Conservation (phyloP, 768 basidiomycete species). For the Clavaria fumosa region DNA sequence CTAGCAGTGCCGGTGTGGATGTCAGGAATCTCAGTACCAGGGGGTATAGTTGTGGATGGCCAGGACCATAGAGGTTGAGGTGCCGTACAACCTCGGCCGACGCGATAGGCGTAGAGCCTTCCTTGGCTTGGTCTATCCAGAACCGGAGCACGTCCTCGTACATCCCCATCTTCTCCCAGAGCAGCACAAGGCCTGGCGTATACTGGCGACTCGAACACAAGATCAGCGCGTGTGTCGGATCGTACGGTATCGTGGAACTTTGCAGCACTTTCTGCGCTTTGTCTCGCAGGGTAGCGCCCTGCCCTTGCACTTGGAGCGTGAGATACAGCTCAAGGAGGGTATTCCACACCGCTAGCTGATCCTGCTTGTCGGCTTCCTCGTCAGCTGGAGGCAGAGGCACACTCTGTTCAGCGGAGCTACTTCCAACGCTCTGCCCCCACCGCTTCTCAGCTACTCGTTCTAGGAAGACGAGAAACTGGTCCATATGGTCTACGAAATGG, state of each 20-base stretch:
- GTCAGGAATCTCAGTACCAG: constrained; percentile 85
- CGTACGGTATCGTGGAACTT: constrained; percentile 54
- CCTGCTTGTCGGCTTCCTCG: constrained; percentile 42
- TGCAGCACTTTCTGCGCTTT: constrained; percentile 66
- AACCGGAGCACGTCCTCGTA: constrained; percentile 89
- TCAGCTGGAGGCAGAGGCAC: constrained; percentile 8
- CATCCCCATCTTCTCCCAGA: constrained; percentile 94
- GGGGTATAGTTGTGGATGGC: constrained; percentile 65
- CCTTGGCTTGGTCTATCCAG: constrained; percentile 66
- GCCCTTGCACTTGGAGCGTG: constrained; percentile 28
- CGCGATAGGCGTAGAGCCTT: constrained; percentile 22
- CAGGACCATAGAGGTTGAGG: constrained; percentile 55
- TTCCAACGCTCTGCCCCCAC: constrained; percentile 64
- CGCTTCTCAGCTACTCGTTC: constrained; percentile 69
- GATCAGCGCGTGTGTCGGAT: constrained; percentile 85
- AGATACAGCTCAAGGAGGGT: constrained; percentile 90
- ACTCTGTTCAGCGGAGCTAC: constrained; percentile 13
- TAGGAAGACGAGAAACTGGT: constrained; percentile 72
- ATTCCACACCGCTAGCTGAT: constrained; percentile 87
- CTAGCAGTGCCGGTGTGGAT: constrained; percentile 56
- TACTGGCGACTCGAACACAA: constrained; percentile 78
- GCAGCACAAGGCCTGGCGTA: constrained; percentile 68
- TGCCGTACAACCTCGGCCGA: constrained; percentile 53
- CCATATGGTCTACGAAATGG: constrained; percentile 83
- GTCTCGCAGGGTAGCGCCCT: constrained; percentile 21